Evolutionary conservation across 1,284 basidiomycete species (phyloP).

Genomic region (Athelia sp.): DNA sequence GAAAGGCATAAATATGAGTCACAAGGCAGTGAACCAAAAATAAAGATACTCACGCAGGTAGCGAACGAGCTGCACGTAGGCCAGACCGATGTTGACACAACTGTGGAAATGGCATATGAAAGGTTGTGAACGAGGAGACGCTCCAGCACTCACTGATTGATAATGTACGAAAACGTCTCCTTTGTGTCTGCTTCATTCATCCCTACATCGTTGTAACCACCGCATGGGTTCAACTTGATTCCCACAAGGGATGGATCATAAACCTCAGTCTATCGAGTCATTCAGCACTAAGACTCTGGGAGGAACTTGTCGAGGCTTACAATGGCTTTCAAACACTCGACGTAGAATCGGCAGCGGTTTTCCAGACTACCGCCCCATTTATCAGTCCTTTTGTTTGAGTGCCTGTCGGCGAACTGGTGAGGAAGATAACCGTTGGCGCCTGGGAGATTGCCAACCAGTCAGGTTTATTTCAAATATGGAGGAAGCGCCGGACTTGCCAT

Average conservation of each 20-base stretch:
- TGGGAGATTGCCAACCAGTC: constrained; percentile 6
- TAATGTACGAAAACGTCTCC: constrained; percentile 7
- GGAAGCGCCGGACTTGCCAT: neutral
- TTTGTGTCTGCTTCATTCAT: constrained; percentile 11
- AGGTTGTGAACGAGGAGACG: neutral
- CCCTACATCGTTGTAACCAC: constrained; percentile 4
- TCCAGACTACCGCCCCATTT: constrained; percentile 38
- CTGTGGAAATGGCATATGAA: neutral
- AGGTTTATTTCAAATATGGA: neutral
- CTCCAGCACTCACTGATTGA: neutral
- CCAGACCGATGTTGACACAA: constrained; percentile 8
- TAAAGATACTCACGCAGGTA: no score
- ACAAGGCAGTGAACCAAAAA: no score
- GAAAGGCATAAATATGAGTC: no score
- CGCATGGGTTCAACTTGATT: constrained; percentile 32
- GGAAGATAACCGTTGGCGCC: constrained; percentile 13
- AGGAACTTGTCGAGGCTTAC: neutral
- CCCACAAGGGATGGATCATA: constrained; percentile 18
- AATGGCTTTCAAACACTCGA: constrained; percentile 27
- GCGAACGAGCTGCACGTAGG: constrained; percentile 14
- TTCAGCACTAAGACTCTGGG: no score
- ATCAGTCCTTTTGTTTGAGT: constrained; percentile 38
- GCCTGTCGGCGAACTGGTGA: constrained; percentile 14
- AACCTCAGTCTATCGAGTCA: constrained; percentile 2
- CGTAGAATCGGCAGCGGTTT: constrained; percentile 35